These are phyloP conservation scores for Mrakia gelida DNA, from an alignment of 768 basidiomycete genomes.

Conservation along the genomic window DNA sequence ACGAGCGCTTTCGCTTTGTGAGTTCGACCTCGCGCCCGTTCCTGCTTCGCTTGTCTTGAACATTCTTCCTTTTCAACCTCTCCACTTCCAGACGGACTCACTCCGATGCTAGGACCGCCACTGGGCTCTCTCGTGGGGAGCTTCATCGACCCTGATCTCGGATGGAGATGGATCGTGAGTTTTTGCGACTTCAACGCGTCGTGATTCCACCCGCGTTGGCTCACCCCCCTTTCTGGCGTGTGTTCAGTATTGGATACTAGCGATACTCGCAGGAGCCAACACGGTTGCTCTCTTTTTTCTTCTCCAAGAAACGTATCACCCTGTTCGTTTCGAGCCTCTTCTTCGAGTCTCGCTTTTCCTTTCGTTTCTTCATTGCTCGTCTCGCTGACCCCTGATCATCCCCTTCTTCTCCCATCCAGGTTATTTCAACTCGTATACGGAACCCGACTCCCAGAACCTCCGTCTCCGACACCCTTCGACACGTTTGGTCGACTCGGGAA, in stretches of 20 bases:
- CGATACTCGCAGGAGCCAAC: neutral
- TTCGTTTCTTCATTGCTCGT: neutral
- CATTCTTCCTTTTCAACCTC: neutral
- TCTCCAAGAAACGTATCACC: neutral
- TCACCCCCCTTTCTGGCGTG: neutral
- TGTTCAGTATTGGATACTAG: neutral
- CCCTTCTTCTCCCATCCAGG: neutral
- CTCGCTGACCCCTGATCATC: neutral
- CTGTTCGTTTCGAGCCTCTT: neutral
- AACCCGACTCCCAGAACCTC: neutral
- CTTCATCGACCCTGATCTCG: neutral
- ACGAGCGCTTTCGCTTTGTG: neutral
- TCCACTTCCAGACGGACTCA: neutral
- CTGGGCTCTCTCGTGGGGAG: neutral
- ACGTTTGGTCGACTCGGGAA: neutral
- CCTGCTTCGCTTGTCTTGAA: no score
- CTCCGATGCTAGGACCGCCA: neutral
- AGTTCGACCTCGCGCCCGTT: neutral
- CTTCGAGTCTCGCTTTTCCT: no score
- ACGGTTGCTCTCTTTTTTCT: neutral
- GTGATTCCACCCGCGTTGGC: neutral
- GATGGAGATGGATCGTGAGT: constrained; percentile 6
- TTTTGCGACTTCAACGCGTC: neutral
- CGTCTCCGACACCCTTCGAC: neutral
- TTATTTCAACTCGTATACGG: neutral